These are phyloP conservation scores for Phytophthora palmivora DNA, from an alignment of 352 stramenopile genomes.

Conservation along the genomic window DNA sequence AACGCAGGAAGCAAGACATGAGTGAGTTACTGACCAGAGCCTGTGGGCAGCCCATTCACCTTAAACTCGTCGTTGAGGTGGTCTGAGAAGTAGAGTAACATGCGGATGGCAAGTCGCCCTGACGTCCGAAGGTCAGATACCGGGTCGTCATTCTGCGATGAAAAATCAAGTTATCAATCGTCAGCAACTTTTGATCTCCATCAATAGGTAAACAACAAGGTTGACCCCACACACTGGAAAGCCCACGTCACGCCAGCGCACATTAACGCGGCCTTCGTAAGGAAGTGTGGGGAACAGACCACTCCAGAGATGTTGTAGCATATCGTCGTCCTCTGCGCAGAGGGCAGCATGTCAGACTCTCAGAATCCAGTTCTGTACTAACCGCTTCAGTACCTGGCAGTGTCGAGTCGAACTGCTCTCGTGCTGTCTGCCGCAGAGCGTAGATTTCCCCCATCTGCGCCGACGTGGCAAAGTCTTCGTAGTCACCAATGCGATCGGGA, in stretches of 20 bases:
- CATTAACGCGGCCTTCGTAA: slow-evolving; percentile 70
- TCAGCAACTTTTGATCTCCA: slow-evolving; percentile 5
- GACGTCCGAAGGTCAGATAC: slow-evolving; percentile 68
- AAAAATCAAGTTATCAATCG: slow-evolving; percentile 2
- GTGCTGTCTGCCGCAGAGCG: slow-evolving; percentile 59
- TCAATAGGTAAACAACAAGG: neutral
- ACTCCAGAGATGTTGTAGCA: slow-evolving; percentile 71
- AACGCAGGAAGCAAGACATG: neutral
- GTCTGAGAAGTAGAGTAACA: slow-evolving; percentile 76
- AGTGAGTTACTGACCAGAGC: neutral
- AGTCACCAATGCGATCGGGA: slow-evolving; percentile 60
- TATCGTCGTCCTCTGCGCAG: slow-evolving; percentile 61
- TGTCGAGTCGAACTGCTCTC: slow-evolving; percentile 61
- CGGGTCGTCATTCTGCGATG: slow-evolving; percentile 64
- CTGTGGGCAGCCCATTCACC: slow-evolving; percentile 20
- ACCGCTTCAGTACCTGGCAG: slow-evolving; percentile 38
- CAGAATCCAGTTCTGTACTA: neutral
- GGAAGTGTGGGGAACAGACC: slow-evolving; percentile 68
- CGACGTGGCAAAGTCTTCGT: slow-evolving; percentile 71
- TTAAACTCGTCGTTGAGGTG: slow-evolving; percentile 78
- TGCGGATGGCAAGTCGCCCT: slow-evolving; percentile 60
- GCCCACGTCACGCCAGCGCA: slow-evolving; percentile 67
- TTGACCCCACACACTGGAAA: slow-evolving; percentile 56
- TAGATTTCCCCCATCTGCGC: slow-evolving; percentile 73
- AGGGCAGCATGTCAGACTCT: slow-evolving; percentile 7